Percentiles rank a stretch among this genome's conserved stretches.
Conservation (phyloP, 768 basidiomycete species). For the Boletus bicolor region DNA sequence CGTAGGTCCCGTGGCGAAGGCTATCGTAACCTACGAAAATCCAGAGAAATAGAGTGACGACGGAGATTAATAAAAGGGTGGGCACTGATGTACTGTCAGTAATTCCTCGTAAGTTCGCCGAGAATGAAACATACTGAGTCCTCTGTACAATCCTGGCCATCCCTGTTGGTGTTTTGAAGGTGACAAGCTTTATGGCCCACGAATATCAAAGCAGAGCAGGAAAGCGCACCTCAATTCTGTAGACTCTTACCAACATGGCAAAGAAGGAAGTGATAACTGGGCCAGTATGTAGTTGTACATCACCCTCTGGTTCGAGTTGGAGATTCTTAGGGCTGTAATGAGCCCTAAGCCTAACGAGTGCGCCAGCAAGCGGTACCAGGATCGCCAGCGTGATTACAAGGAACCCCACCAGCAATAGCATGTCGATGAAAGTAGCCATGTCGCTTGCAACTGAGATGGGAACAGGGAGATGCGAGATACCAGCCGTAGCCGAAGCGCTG, state of each 20-base stretch:
- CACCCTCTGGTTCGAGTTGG: slow-evolving; percentile 73
- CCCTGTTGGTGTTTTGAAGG: slow-evolving; percentile 41
- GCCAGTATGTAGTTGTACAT: slow-evolving; percentile 70
- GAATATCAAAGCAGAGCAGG: neutral
- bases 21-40: slow-evolving; percentile 54
- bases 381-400: slow-evolving; percentile 52
- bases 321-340: slow-evolving; percentile 86
- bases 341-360: slow-evolving; percentile 73
- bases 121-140: slow-evolving; percentile 47
- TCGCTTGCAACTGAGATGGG: slow-evolving; percentile 9
- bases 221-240: slow-evolving; percentile 63
- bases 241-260: slow-evolving; percentile 69
- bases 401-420: slow-evolving; percentile 43
- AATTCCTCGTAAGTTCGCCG: slow-evolving; percentile 31
- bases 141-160: slow-evolving; percentile 75
- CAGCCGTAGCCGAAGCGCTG: too few species aligned
- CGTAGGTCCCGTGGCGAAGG: slow-evolving; percentile 62
- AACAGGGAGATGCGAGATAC: neutral
- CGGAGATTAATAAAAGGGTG: slow-evolving; percentile 43
- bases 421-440: slow-evolving; percentile 36
- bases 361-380: slow-evolving; percentile 63
- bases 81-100: slow-evolving; percentile 47
- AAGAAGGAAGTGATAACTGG: slow-evolving; percentile 77
- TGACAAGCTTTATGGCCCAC: neutral
- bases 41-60: slow-evolving; percentile 57